Evolutionary conservation across 1,284 basidiomycete genomes (phyloP), one percentile per base, ranked within the genome.

Genomic region (Trichosporon ovoides): DNA sequence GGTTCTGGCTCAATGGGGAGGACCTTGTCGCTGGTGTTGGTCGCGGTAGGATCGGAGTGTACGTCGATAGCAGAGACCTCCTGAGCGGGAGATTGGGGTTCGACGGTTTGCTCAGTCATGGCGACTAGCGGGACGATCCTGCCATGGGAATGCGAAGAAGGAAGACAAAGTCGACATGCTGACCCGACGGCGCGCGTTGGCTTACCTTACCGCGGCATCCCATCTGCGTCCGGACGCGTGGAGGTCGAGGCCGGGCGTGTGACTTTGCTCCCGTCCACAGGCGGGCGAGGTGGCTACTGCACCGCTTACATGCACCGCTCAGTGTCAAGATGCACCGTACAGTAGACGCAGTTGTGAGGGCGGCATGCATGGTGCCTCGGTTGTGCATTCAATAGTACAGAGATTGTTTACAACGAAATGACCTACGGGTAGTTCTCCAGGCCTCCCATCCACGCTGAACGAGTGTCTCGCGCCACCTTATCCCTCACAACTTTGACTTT

Each of bases 401-500:
- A 38, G 48, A 52, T 43, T 49, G 37, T 49, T 58, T 62, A 62
- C 58, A 62, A 62, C 43, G 43, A 31, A 31, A 28, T 19, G 24
- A n/a, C n/a, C 58, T 46, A 62, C 49, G 56, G 53, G 52, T 60
- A 63, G 52, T 51, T 40, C 58, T 63, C 62, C 22, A 62, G 12
- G 19, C 52, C 53, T 35, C 58, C 35, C 62, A 63, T 53, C 57
- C 58, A 62, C 14, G 28, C 49, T 7, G 58, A 54, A 24, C 48
- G 14, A 14, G 52, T 13, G 11, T 63, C 58, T 7, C 64, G 59
- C 3, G 60, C 66, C 18, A 72, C 54, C 61, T 72, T 74, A 36
- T 69, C 71, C 22, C 46, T 51, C 46, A 68, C 61, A 12, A 72
- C 67, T 40, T 64, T 65, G 34, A 43, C 20, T 1, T 57, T 60